phyloP scores from a whole-genome alignment of 2,329 filamentous ascomycete species.

The Aspergillus sp. region DNA sequence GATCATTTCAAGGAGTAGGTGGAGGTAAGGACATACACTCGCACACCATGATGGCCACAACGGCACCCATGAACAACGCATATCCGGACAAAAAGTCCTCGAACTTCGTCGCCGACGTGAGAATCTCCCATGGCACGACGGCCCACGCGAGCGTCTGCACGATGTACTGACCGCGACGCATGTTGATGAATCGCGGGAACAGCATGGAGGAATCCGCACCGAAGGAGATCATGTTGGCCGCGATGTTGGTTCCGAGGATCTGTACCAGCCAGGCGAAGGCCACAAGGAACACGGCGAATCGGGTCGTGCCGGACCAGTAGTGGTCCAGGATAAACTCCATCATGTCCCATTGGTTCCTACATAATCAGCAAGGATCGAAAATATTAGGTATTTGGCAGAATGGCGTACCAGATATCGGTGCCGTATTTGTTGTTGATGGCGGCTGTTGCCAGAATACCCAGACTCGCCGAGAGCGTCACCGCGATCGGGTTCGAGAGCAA shows the following conservation, averaged over 20 bases:
- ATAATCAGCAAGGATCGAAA: not conserved
- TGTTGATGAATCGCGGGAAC: constrained; percentile 57
- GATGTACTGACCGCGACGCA: constrained; percentile 54
- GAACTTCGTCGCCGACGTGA: constrained; percentile 9
- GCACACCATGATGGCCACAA: constrained; percentile 11
- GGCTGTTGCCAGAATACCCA: constrained; percentile 49
- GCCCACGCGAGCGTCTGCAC: constrained; percentile 56
- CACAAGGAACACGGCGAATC: constrained; percentile 43
- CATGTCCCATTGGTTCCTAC: constrained; percentile 36
- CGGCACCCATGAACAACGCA: constrained; percentile 11
- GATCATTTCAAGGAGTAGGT: not conserved
- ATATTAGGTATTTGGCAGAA: not conserved
- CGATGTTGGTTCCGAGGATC: constrained; percentile 43
- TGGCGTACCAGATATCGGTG: constrained; percentile 26
- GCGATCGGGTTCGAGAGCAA: constrained; percentile 43
- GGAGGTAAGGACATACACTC: not conserved
- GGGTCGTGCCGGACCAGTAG: constrained; percentile 35
- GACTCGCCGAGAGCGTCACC: constrained; percentile 44
- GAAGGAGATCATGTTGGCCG: constrained; percentile 40
- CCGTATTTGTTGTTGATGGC: constrained; percentile 49
- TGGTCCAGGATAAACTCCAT: constrained; percentile 34
- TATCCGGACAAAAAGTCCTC: constrained; percentile 13
- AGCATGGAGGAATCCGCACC: constrained; percentile 41
- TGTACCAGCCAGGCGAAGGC: constrained; percentile 40
- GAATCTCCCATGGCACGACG: constrained; percentile 20